Conservation (phyloP, 2,329 filamentous ascomycete genomes). For the Exophiala lecanii-corni region DNA sequence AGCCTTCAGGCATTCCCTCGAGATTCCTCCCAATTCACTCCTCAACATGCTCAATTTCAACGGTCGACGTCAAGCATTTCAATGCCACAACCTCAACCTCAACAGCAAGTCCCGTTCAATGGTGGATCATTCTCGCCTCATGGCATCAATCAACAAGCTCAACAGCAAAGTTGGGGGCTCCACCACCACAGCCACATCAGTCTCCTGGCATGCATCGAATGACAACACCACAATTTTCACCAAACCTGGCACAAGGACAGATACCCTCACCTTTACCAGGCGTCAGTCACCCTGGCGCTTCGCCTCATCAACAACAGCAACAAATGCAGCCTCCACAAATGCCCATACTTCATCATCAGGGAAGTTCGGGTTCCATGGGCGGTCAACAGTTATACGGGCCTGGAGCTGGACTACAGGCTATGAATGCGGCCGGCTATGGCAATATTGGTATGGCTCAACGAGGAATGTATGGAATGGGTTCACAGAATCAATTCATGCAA, state of each 20-base stretch:
- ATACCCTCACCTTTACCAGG: slow-evolving; percentile 26
- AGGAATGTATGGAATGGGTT: slow-evolving; percentile 22
- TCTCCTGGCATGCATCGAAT: slow-evolving; percentile 45
- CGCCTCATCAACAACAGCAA: slow-evolving; percentile 24
- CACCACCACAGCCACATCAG: slow-evolving; percentile 59
- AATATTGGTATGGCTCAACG: slow-evolving; percentile 22
- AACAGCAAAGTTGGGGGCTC: slow-evolving; percentile 62
- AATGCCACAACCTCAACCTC: slow-evolving; percentile 49
- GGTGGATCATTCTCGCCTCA: slow-evolving; percentile 52
- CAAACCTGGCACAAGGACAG: slow-evolving; percentile 22
- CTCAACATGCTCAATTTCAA: slow-evolving; percentile 19
- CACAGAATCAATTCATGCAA: slow-evolving; percentile 24
- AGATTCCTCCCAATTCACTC: slow-evolving; percentile 60
- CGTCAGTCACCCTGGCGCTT: slow-evolving; percentile 11
- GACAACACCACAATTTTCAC: slow-evolving; percentile 28
- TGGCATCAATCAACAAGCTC: slow-evolving; percentile 45
- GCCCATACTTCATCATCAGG: slow-evolving; percentile 25
- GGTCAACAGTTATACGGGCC: slow-evolving; percentile 25
- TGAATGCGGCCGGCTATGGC: slow-evolving; percentile 23
- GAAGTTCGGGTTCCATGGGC: slow-evolving; percentile 16
- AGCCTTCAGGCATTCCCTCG: slow-evolving; percentile 54
- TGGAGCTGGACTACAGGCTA: slow-evolving; percentile 26
- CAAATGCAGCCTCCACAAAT: slow-evolving; percentile 28
- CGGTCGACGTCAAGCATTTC: slow-evolving; percentile 53
- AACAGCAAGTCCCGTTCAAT: slow-evolving; percentile 49